Evolutionary conservation across 805 yeast species (phyloP), one percentile per base, ranked within the genome.

Genomic region (Monosporozyma yasuniensis): DNA sequence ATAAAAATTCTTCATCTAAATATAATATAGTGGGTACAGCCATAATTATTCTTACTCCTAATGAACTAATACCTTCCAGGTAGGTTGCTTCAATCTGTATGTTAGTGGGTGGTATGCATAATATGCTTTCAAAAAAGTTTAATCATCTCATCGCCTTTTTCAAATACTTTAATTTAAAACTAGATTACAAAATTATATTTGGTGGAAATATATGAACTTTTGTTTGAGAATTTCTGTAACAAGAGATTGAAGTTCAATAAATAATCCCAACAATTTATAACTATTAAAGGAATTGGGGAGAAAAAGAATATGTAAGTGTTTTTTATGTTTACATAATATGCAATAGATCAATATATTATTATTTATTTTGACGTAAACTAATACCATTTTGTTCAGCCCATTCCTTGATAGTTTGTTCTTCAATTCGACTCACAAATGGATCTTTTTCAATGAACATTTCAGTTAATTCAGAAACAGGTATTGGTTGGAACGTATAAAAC

Each of bases 371-470:
- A 14, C 32, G 45, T 14, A 42, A 12, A 42, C 64, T 61, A n/a
- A 66, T 58, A 10, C 70, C 69, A 46, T 63, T 60, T 4, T 30
- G 23, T 30, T 64, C 69, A 1, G 67, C 67, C 70, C 70, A 66
- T 27, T 58, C 61, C 25, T 58, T 59, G 27, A 66, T 55, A 4
- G 63, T 60, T 12, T 48, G 25, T 30, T 60, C 66, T 34, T 66
- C 68, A 5, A 66, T 55, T 18, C 50, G 52, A 14, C 54, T 61
- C 2, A 61, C 54, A 47, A 64, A 63, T n/a, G 67, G 62, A 44
- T 63, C 60, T 11, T 51, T 39, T 11, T 56, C 51, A 8, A 52
- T 49, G 10, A 65, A 48, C 46, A 50, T 47, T n/a, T 44, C 45
- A 3, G 58, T 32, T 8, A 65, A 54, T 8, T 56, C 59, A 7